phyloP scores from a whole-genome alignment of 2,329 filamentous ascomycete species.

The Tolypocladium capitatum region DNA sequence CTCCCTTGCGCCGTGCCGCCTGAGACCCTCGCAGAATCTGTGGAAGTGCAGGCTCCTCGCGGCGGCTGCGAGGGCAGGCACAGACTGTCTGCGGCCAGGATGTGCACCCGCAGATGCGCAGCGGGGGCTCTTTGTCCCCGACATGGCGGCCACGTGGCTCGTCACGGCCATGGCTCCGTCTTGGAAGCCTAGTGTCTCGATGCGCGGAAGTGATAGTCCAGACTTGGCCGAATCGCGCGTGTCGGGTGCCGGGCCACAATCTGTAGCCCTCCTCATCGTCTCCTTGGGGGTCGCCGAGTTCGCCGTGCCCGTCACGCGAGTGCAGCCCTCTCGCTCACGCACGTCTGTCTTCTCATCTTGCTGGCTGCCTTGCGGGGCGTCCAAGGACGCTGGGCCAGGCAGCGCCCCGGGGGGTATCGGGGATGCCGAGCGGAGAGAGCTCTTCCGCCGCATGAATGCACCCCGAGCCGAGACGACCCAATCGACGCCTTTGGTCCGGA shows the following conservation, averaged over 20 bases:
- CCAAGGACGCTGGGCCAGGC: background rate
- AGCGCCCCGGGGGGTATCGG: background rate
- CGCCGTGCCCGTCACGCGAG: background rate
- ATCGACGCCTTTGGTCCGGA: background rate
- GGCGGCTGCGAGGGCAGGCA: background rate
- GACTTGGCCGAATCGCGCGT: background rate
- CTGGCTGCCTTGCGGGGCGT: background rate
- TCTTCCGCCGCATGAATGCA: background rate
- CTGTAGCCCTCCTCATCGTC: background rate
- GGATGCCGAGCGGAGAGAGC: background rate
- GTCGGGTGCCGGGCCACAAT: background rate
- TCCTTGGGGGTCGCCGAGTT: background rate
- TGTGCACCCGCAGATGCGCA: background rate
- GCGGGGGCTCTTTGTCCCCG: background rate
- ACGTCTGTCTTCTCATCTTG: background rate
- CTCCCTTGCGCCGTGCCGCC: slow-evolving; percentile 6
- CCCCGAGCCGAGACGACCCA: background rate
- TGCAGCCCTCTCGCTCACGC: background rate
- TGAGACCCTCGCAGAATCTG: slow-evolving; percentile 11
- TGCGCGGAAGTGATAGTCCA: background rate
- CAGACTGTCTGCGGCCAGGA: background rate
- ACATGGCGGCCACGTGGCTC: background rate
- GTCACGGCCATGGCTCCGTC: background rate
- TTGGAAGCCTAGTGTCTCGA: background rate
- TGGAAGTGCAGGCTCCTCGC: slow-evolving; percentile 11